phyloP scores from a whole-genome alignment of 805 yeast genomes.

The Zygotorulaspora sp. region DNA sequence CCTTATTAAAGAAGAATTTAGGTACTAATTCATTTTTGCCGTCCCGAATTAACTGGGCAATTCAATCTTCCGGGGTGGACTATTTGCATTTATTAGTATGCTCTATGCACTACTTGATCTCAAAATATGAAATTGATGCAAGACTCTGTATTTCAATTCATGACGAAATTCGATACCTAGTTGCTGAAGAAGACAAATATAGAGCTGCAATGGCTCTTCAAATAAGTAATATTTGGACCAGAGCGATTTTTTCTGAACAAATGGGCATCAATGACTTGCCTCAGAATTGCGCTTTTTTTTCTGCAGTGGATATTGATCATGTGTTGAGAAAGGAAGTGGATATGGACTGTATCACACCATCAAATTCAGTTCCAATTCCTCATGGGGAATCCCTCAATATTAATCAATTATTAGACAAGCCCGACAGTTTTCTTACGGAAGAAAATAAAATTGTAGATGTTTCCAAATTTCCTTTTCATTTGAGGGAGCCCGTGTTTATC shows the following conservation, averaged over 20 bases:
- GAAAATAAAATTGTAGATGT: slow-evolving; percentile 21
- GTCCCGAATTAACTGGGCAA: slow-evolving; percentile 94
- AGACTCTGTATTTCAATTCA: slow-evolving; percentile 85
- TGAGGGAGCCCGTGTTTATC: slow-evolving; percentile 32
- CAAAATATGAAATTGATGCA: slow-evolving; percentile 63
- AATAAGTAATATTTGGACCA: slow-evolving; percentile 88
- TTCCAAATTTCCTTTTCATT: slow-evolving; percentile 18
- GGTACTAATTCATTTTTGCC: slow-evolving; percentile 68
- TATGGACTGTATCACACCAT: slow-evolving; percentile 86
- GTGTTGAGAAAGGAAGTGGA: slow-evolving; percentile 91
- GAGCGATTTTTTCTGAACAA: slow-evolving; percentile 92
- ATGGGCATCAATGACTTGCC: slow-evolving; percentile 87
- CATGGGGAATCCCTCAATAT: slow-evolving; percentile 79
- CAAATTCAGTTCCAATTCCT: slow-evolving; percentile 63
- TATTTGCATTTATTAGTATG: slow-evolving; percentile 80
- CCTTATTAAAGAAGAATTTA: slow-evolving; percentile 63
- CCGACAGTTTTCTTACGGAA: slow-evolving; percentile 25
- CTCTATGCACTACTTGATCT: slow-evolving; percentile 78
- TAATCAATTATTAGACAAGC: slow-evolving; percentile 42
- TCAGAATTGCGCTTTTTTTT: slow-evolving; percentile 91
- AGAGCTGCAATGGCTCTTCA: slow-evolving; percentile 80
- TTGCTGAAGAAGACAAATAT: slow-evolving; percentile 66
- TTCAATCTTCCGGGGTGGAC: slow-evolving; percentile 97
- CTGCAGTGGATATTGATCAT: slow-evolving; percentile 86
- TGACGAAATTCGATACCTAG: slow-evolving; percentile 86